phyloP scores from a whole-genome alignment of 164 flowering plant genomes.

The Vitis riparia region DNA sequence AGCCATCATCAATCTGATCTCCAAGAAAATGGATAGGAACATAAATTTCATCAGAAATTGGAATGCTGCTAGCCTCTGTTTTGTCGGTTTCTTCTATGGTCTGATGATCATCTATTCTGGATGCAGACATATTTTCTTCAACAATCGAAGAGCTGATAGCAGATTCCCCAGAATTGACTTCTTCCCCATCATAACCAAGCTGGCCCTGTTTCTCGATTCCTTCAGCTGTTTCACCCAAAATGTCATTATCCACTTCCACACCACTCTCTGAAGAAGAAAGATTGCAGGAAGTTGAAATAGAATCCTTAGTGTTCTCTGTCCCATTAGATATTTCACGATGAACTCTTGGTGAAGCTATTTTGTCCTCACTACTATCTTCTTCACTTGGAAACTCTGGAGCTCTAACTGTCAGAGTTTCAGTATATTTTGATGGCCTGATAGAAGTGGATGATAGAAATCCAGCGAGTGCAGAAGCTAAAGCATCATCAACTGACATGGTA shows the following conservation, averaged over 20 bases:
- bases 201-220: constrained; percentile 2
- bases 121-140: not conserved
- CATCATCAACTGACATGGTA: constrained; percentile 68
- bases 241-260: constrained; percentile 6
- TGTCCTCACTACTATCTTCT: constrained; percentile 20
- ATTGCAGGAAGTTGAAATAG: constrained; percentile 4
- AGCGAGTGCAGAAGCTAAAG: constrained; percentile 78
- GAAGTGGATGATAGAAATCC: constrained; percentile 50
- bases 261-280: constrained; percentile 9
- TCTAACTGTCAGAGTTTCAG: constrained; percentile 29
- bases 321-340: constrained; percentile 11
- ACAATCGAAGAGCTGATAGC: not conserved
- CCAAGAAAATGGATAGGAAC: not conserved
- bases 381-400: constrained; percentile 45
- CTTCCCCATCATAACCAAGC: constrained; percentile 6
- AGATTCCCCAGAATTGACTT: not conserved
- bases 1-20: constrained; percentile 5
- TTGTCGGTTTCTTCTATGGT: constrained; percentile 1
- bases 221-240: constrained; percentile 5
- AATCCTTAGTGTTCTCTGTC: constrained; percentile 6
- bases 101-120: not conserved
- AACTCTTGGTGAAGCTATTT: constrained; percentile 7
- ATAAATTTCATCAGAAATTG: not conserved
- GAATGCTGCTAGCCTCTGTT: constrained; percentile 3
- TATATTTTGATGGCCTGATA: constrained; percentile 15